A percentile compares a stretch with the other conserved stretches of the same genome.
Evolutionary conservation across 2,329 filamentous ascomycete genomes (phyloP).

Genomic region (Claviceps pazoutovae): DNA sequence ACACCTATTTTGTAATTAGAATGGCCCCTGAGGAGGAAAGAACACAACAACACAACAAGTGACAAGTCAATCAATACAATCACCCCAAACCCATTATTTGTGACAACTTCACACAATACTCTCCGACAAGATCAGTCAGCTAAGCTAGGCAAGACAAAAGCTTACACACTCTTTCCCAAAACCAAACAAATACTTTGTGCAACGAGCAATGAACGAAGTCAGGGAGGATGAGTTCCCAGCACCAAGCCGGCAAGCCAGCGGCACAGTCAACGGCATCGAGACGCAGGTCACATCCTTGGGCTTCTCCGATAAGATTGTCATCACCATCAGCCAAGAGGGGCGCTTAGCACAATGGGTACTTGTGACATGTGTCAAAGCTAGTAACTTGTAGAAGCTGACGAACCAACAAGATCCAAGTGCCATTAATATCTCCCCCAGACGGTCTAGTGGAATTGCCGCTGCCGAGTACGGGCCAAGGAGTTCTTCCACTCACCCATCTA

Average conservation of each 20-base stretch:
- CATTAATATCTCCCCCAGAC: constrained; percentile 54
- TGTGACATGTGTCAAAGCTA: constrained; percentile 1
- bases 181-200: constrained; percentile 1
- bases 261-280: constrained; percentile 48
- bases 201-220: constrained; percentile 21
- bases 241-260: constrained; percentile 42
- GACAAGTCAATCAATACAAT: too few relatives aligned
- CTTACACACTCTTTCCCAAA: background rate
- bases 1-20: too few relatives aligned
- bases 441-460: constrained; percentile 47
- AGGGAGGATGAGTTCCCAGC: constrained; percentile 53
- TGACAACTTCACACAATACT: too few relatives aligned
- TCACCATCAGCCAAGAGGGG: constrained; percentile 79
- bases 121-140: background rate
- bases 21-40: too few relatives aligned
- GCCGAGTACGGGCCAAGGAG: constrained; percentile 27
- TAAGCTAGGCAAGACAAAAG: background rate
- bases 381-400: constrained; percentile 1
- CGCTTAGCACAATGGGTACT: constrained; percentile 82
- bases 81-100: too few relatives aligned
- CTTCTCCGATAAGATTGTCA: constrained; percentile 81
- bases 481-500: constrained; percentile 65
- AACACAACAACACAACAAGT: too few relatives aligned
- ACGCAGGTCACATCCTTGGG: constrained; percentile 61
- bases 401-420: constrained; percentile 56